Conservation (phyloP, 495 filamentous ascomycete genomes). For the Hypoxylon fragiforme region DNA sequence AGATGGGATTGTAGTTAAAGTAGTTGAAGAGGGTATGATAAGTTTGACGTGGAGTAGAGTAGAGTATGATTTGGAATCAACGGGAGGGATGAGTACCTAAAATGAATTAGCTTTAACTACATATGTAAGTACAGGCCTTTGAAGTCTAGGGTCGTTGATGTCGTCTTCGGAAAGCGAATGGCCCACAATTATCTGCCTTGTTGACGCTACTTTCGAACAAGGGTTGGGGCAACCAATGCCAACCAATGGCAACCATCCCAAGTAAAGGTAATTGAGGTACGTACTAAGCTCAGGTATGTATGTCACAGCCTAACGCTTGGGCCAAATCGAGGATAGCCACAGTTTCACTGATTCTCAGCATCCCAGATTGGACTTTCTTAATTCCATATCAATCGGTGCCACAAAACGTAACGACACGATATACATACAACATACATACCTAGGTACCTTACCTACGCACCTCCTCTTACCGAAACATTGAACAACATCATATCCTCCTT, state of each 20-base stretch:
- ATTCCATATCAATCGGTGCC: conserved; percentile 14
- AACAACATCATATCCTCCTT: background rate
- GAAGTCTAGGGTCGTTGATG: conserved; percentile 11
- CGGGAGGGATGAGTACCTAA: no score
- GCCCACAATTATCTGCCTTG: conserved; percentile 7
- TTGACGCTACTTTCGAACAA: conserved; percentile 1
- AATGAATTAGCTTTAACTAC: background rate
- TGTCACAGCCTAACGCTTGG: conserved; percentile 9
- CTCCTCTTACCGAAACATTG: conserved; percentile 5
- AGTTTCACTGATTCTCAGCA: conserved; percentile 16
- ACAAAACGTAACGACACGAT: no score
- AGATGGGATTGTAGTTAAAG: conserved; percentile 1
- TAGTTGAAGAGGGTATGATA: background rate
- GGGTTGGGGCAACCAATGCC: no score
- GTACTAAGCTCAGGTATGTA: no score
- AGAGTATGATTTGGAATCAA: conserved; percentile 30
- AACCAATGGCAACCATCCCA: no score
- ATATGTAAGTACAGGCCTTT: no score
- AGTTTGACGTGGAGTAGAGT: background rate
- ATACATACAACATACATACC: no score
- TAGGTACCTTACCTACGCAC: conserved; percentile 7
- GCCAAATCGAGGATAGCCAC: conserved; percentile 24
- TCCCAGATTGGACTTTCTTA: conserved; percentile 5
- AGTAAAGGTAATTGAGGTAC: no score
- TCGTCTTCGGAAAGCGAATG: conserved; percentile 13